Base-by-base conservation (phyloP, 768 basidiomycete species). In the Naganishia kalamii region DNA sequence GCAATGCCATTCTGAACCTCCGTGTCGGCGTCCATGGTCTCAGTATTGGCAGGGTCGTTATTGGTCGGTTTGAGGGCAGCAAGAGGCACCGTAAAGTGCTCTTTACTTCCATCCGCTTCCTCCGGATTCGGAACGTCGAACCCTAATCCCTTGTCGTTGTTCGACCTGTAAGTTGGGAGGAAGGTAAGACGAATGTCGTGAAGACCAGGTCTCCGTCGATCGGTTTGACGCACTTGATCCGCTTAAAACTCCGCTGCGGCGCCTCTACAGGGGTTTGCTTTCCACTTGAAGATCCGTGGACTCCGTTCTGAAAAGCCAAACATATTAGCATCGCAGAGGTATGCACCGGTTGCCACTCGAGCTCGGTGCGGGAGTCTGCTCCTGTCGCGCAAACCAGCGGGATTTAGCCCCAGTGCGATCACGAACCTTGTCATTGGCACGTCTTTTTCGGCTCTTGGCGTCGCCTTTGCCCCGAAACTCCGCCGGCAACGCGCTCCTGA, bases 241-340 rank as follows among this genome's bases (percentile, higher is more conserved):
- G 64, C 48, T 65, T 65, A 33, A 65, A 65, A 44, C 52, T 52
- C 60, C 46, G 41, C 35, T 44, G 60, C 1, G 60, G 60, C 43
- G 43, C 40, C 47, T 61, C 60, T 46, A 48, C 43, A 15, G 60
- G 43, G 12, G 60, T 48, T 43, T 57, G 54, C 54, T 37, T 57
- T 17, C 54, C 54, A 40, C 54, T 57, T 6, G 54, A 17, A 40
- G 54, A 37, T 11, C 37, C 54, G 32, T 35, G 33, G 17, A 61
- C 29, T 30, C 60, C 60, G 27, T 61, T 61, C 60, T 61, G 43
- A 44, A 37, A 29, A 11, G 15, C n/a, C 6, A 33, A 35, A 29
- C 12, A 13, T 41, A 32, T 48, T 29, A 46, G 41, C 35, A 47
- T n/a, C n/a, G n/a, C n/a, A n/a, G n/a, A n/a, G n/a, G n/a, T n/a